A percentile compares a stretch with the other conserved stretches of the same genome.
phyloP scores from a whole-genome alignment of 148 eudicot species.

The Chenopodium formosanum region DNA sequence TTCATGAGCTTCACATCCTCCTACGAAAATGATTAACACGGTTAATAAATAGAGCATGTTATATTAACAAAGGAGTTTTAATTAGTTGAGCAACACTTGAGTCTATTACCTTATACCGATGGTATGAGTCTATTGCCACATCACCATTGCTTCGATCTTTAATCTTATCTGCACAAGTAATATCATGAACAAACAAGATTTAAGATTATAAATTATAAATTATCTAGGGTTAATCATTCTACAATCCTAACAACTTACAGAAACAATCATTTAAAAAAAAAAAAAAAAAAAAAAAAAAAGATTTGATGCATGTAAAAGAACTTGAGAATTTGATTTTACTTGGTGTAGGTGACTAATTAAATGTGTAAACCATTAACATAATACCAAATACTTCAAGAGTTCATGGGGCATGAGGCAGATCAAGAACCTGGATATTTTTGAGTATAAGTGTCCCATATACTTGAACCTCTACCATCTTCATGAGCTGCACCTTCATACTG shows the following conservation, averaged over 20 bases:
- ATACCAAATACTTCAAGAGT: neutral
- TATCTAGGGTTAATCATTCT: neutral
- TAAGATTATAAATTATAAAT: neutral
- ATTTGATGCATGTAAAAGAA: neutral
- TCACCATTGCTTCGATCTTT: constrained; percentile 38
- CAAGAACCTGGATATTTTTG: constrained; percentile 33
- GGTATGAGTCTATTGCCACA: constrained; percentile 34
- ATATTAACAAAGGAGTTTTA: neutral
- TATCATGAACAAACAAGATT: neutral
- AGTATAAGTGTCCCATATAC: constrained; percentile 43
- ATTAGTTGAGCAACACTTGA: neutral
- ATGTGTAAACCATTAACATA: neutral
- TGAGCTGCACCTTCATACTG: constrained; percentile 45
- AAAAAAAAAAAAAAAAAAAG: neutral
- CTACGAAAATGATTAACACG: constrained; percentile 16
- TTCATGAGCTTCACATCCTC: constrained; percentile 43
- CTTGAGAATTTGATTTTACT: neutral
- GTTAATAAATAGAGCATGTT: neutral
- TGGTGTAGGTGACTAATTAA: neutral
- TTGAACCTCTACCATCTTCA: constrained; percentile 36
- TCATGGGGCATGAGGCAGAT: neutral
- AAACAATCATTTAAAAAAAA: too few species aligned
- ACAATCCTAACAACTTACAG: neutral
- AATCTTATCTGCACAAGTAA: constrained; percentile 33
- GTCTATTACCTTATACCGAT: constrained; percentile 34